phyloP scores from a whole-genome alignment of 441 rosid species.

The Pelargonium australe region DNA sequence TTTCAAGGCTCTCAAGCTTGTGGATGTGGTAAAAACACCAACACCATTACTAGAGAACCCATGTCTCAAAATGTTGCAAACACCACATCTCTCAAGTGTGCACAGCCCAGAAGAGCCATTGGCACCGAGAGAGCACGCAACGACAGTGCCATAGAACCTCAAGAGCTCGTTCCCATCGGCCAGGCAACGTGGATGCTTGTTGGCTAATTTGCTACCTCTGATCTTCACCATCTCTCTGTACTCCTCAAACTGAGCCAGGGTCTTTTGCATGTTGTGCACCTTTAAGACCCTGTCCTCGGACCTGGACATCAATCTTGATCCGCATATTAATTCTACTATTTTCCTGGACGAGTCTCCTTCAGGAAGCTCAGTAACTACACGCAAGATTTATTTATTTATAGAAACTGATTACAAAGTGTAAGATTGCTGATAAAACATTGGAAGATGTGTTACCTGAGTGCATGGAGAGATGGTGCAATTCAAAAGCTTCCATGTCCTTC shows the following conservation, averaged over 20 bases:
- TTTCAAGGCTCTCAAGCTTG: conserved; percentile 42
- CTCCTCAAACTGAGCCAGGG: conserved; percentile 47
- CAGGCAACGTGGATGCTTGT: conserved; percentile 52
- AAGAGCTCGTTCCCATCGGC: conserved; percentile 77
- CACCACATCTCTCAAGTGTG: conserved; percentile 35
- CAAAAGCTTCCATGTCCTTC: conserved; percentile 41
- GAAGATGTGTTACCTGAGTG: conserved; percentile 45
- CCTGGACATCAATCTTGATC: neutral
- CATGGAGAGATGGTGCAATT: conserved; percentile 44
- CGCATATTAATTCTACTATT: conserved; percentile 61
- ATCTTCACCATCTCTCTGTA: conserved; percentile 50
- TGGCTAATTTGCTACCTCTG: conserved; percentile 39
- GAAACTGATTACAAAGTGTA: neutral
- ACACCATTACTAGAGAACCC: conserved; percentile 38
- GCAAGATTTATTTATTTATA: too few relatives aligned
- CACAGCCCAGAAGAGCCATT: conserved; percentile 38
- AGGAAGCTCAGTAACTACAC: conserved; percentile 47
- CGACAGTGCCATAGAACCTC: conserved; percentile 49
- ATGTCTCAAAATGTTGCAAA: conserved; percentile 46
- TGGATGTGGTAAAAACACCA: conserved; percentile 50
- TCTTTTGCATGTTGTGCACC: conserved; percentile 44
- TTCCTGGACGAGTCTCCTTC: conserved; percentile 58
- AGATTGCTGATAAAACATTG: neutral
- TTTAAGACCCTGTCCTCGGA: conserved; percentile 29
- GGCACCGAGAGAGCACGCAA: conserved; percentile 41